These are phyloP conservation scores for Thalassiosira livingstoniorum DNA, from an alignment of 352 stramenopile species.

Conservation along the genomic window DNA sequence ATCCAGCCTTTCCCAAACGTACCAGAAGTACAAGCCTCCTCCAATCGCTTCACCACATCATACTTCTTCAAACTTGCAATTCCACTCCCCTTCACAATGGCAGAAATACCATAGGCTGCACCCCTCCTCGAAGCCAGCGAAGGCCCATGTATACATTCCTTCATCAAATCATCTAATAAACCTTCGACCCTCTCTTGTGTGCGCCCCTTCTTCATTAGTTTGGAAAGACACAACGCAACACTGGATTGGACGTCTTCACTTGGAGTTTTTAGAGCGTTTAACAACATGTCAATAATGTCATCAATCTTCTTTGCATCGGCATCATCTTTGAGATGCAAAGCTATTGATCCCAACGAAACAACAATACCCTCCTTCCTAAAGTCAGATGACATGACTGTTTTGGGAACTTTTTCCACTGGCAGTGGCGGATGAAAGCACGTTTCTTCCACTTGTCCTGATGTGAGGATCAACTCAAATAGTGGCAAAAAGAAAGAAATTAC, in stretches of 20 bases:
- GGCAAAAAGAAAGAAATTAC: conserved; percentile 82
- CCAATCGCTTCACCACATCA: conserved; percentile 92
- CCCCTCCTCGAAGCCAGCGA: conserved; percentile 83
- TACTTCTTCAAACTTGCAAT: conserved; percentile 98
- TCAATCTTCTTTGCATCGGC: conserved; percentile 83
- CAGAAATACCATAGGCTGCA: conserved; percentile 96
- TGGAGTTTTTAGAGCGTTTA: conserved; percentile 80
- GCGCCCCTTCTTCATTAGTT: conserved; percentile 86
- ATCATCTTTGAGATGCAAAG: conserved; percentile 81
- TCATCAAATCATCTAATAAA: conserved; percentile 77
- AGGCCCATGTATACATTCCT: conserved; percentile 75
- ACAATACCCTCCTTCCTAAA: conserved; percentile 85
- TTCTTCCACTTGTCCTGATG: conserved; percentile 69
- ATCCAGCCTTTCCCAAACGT: too few relatives aligned
- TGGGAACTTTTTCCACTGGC: conserved; percentile 70
- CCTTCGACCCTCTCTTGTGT: conserved; percentile 77
- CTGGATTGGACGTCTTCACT: conserved; percentile 85
- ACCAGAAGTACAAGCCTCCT: conserved; percentile 84
- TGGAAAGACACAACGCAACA: conserved; percentile 80
- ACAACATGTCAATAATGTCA: conserved; percentile 83
- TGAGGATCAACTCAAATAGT: conserved; percentile 79
- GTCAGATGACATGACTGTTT: conserved; percentile 68
- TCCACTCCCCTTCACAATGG: conserved; percentile 98
- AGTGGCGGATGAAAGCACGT: conserved; percentile 60
- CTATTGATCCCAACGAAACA: conserved; percentile 83